A percentile compares a stretch with the other conserved stretches of the same genome.
Conservation (phyloP, 2,329 filamentous ascomycete genomes). For the Penicillium sp. region DNA sequence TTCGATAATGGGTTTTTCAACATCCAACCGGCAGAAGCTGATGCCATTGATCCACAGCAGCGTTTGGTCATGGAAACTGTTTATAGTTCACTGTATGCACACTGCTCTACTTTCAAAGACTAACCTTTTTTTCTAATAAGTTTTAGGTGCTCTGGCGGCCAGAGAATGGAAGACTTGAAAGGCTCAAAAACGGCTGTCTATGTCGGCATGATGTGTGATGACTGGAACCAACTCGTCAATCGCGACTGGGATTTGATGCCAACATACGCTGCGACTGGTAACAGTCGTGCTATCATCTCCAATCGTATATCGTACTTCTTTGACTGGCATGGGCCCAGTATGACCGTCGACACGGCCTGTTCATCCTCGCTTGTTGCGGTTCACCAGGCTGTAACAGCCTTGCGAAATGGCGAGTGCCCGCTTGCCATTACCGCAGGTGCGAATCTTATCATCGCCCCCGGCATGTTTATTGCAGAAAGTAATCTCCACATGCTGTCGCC, state of each 20-base stretch:
- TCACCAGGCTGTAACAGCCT: constrained; percentile 31
- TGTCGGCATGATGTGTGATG: background rate
- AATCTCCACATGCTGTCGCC: background rate
- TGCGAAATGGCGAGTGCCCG: constrained; percentile 29
- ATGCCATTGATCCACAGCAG: constrained; percentile 5
- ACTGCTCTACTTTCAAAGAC: no score
- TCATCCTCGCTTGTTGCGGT: constrained; percentile 45
- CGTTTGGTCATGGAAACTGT: constrained; percentile 3
- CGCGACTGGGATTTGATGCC: background rate
- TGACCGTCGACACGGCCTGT: constrained; percentile 50
- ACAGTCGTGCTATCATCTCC: constrained; percentile 31
- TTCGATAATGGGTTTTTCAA: constrained; percentile 11
- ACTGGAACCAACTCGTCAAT: background rate
- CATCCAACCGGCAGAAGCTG: background rate
- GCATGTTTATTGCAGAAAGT: background rate
- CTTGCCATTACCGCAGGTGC: constrained; percentile 11
- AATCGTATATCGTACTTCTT: constrained; percentile 48
- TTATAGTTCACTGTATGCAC: background rate
- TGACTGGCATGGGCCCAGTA: constrained; percentile 48
- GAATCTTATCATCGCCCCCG: no score
- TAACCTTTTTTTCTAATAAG: no score
- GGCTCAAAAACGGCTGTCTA: background rate
- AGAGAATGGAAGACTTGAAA: background rate
- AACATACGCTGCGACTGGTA: constrained; percentile 38
- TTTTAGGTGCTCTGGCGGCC: background rate